Evolutionary conservation across 164 flowering plant genomes (phyloP), one percentile per base, ranked within the genome.

Genomic region (Protea cynaroides): DNA sequence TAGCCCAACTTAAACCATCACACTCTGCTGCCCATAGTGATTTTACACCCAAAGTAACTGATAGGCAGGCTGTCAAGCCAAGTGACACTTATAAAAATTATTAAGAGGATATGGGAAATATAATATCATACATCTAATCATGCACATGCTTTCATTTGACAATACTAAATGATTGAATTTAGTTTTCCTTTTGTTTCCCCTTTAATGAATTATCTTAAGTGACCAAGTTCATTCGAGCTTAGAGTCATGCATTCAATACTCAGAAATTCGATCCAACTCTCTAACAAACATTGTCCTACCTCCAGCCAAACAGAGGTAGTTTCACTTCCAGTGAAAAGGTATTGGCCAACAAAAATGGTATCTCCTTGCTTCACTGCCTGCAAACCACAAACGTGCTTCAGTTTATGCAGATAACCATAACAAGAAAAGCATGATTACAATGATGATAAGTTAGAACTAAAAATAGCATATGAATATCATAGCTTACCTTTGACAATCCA

Each of bases 251-350:
- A 50, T 23, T 38, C 34, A 29, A 3, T 25, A 70, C 17, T 17
- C 15, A 25, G 9, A 18, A 56, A 65, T 19, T 24, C n/a, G 61
- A 44, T 24, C 7, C 18, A 56, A 25, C 24, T 23, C 23, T 46
- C 62, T 24, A 15, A 46, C 17, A 49, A 66, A 1, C 18, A 37
- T 3, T 56, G 21, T n/a, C 76, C 70, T 76, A 93, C 98, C 96
- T 93, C 96, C 72, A 93, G 67, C 98, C 98, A 93, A 43, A 87
- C 98, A 65, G 98, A 93, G 54, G 98, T 93, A 40, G 90, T 89
- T 78, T 94, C 99, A 81, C 97, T 94, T 70, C 99, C 99, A 15
- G 99, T 94, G 76, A 94, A 93, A 61, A 93, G 75, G 73, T 93
- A 93, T 63, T 90, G 92, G 54, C 98, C 98, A 63, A 93, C 52